Evolutionary conservation across 1,139 yeast species (phyloP).

Genomic region (Suhomyces taliae): DNA sequence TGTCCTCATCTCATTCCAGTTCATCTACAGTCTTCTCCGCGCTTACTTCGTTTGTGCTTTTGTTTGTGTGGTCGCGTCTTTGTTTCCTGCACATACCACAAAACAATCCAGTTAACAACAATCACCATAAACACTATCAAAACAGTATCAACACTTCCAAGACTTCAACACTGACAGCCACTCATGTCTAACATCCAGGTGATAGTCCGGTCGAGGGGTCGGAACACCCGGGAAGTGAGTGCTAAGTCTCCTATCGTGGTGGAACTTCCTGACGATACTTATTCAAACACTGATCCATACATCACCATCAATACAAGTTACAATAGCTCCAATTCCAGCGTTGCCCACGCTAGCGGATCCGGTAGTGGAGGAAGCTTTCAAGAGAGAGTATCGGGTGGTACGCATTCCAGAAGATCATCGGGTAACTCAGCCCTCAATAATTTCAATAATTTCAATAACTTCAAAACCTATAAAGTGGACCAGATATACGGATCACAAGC

Average conservation of each 20-base stretch:
- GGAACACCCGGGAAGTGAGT: conserved; percentile 68
- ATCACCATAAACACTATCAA: neutral
- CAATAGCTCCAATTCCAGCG: conserved; percentile 20
- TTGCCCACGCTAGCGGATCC: neutral
- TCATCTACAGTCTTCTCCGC: too few relatives aligned
- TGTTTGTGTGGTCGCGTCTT: too few relatives aligned
- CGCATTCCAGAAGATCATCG: conserved; percentile 4
- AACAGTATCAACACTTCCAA: neutral
- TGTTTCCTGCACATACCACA: too few relatives aligned
- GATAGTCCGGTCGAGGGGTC: conserved; percentile 84
- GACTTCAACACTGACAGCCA: neutral
- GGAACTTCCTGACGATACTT: conserved; percentile 53
- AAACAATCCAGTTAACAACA: neutral
- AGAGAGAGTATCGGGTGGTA: neutral
- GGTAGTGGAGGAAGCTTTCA: neutral
- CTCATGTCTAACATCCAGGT: conserved; percentile 64
- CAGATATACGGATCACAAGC: conserved; percentile 73
- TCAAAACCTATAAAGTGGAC: conserved; percentile 65
- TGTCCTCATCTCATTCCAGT: too few relatives aligned
- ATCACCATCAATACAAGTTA: conserved; percentile 42
- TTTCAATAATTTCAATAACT: conserved; percentile 14
- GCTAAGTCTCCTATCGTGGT: conserved; percentile 77
- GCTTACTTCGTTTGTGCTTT: too few relatives aligned
- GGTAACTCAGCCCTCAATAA: conserved; percentile 1
- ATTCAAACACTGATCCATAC: conserved; percentile 33